A percentile compares a stretch with the other conserved stretches of the same genome.
Evolutionary conservation across 805 yeast species (phyloP).

Genomic region (Wickerhamiella galacta): DNA sequence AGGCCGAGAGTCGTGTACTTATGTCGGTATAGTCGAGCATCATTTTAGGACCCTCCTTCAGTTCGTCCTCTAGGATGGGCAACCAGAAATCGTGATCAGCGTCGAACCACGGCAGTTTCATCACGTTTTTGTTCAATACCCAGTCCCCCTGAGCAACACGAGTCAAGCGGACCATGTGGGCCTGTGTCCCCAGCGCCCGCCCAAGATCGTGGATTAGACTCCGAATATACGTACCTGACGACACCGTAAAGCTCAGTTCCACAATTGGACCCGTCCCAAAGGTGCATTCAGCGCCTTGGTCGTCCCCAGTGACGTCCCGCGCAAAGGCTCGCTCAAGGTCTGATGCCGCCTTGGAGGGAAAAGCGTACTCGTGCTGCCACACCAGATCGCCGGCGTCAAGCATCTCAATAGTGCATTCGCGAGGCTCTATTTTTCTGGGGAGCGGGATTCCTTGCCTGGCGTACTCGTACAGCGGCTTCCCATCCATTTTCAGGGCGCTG

Average conservation of each 20-base stretch:
- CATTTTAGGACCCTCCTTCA: constrained; percentile 21
- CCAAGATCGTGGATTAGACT: constrained; percentile 82
- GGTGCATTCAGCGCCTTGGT: not conserved
- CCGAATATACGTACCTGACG: constrained; percentile 91
- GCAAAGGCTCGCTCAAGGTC: constrained; percentile 25
- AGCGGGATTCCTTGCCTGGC: constrained; percentile 77
- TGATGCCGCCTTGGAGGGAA: constrained; percentile 20
- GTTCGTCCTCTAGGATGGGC: constrained; percentile 21
- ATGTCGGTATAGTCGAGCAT: no score
- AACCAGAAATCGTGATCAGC: constrained; percentile 50
- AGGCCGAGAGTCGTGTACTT: no score
- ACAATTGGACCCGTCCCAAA: constrained; percentile 26
- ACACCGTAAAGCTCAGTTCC: constrained; percentile 61
- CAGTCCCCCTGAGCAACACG: constrained; percentile 71
- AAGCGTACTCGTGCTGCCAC: constrained; percentile 32
- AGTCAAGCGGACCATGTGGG: constrained; percentile 73
- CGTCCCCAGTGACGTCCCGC: constrained; percentile 26
- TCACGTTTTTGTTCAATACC: constrained; percentile 53
- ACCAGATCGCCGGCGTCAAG: constrained; percentile 38
- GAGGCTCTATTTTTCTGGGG: constrained; percentile 64
- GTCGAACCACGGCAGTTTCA: constrained; percentile 44
- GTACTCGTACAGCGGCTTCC: constrained; percentile 84
- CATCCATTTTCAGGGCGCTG: constrained; percentile 88
- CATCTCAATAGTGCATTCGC: constrained; percentile 50
- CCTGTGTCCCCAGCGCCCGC: constrained; percentile 57